phyloP scores from a whole-genome alignment of 148 eudicot genomes.

The Fagopyrum tataricum region DNA sequence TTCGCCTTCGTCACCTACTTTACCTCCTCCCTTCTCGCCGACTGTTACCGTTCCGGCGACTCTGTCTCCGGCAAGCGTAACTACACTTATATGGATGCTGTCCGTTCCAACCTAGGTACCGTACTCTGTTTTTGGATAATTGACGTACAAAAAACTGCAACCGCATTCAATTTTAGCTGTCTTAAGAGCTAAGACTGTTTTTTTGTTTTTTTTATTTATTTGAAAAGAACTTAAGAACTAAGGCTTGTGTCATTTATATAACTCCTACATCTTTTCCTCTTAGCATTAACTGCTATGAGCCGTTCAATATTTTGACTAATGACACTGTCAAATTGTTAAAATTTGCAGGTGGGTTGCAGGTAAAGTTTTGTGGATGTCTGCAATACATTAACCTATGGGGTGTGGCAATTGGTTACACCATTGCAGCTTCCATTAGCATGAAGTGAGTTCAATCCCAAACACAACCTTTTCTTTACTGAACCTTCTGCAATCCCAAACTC shows the following conservation, averaged over 20 bases:
- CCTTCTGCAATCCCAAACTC: too few species aligned
- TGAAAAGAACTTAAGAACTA: too few species aligned
- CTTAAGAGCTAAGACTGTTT: too few species aligned
- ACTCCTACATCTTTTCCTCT: too few species aligned
- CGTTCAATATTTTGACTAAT: too few species aligned
- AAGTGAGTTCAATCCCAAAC: constrained; percentile 10
- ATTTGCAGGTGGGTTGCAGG: constrained; percentile 14
- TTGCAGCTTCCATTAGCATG: constrained; percentile 22
- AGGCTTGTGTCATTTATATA: too few species aligned
- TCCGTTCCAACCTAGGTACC: constrained; percentile 9
- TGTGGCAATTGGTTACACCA: constrained; percentile 19
- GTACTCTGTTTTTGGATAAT: too few species aligned
- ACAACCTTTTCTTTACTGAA: neutral
- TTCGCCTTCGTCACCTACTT: constrained; percentile 18
- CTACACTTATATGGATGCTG: constrained; percentile 22
- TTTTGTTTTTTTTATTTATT: too few species aligned
- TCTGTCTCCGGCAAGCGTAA: constrained; percentile 19
- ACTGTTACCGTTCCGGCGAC: constrained; percentile 20
- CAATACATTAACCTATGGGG: constrained; percentile 16
- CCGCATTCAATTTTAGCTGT: too few species aligned
- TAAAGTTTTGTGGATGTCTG: constrained; percentile 13
- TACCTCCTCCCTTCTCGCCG: constrained; percentile 15
- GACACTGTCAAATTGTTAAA: too few species aligned
- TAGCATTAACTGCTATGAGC: too few species aligned
- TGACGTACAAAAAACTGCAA: neutral